Percentiles rank a stretch among this genome's conserved stretches.
phyloP scores from a whole-genome alignment of 208 protist genomes.

The Trypanosoma melophagium region DNA sequence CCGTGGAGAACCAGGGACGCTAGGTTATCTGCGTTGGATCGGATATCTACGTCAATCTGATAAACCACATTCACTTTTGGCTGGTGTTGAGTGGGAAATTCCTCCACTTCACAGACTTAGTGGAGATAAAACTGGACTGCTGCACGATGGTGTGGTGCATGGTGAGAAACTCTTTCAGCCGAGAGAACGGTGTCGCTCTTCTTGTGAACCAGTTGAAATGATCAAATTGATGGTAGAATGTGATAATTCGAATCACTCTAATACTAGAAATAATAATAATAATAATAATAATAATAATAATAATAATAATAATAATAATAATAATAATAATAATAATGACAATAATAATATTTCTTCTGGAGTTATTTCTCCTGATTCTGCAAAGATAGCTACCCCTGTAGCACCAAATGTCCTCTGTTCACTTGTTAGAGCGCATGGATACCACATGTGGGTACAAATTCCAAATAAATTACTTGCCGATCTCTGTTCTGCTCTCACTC shows the following conservation, averaged over 20 bases:
- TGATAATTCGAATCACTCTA: too few species aligned
- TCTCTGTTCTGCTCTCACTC: conserved; percentile 27
- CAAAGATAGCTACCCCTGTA: conserved; percentile 9
- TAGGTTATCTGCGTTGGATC: conserved; percentile 47
- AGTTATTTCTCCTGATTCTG: too few species aligned
- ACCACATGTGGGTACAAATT: conserved; percentile 39
- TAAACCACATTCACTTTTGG: conserved; percentile 35
- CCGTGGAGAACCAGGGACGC: conserved; percentile 32
- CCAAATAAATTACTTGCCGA: conserved; percentile 35
- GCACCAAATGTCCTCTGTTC: conserved; percentile 22
- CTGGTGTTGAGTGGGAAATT: conserved; percentile 48
- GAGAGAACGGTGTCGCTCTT: conserved; percentile 5
- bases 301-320: too few species aligned
- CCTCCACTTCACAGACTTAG: conserved; percentile 29
- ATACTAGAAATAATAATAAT: too few species aligned
- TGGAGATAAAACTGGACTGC: neutral
- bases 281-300: too few species aligned
- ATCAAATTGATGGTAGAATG: conserved; percentile 20
- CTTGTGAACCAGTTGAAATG: conserved; percentile 39
- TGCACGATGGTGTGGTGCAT: conserved; percentile 47
- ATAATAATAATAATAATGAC: too few species aligned
- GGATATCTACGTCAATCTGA: conserved; percentile 46
- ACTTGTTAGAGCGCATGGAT: conserved; percentile 33
- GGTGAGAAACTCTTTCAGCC: conserved; percentile 43
- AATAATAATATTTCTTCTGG: too few species aligned